phyloP scores from a whole-genome alignment of 805 yeast genomes.

The Lipomyces starkeyi region DNA sequence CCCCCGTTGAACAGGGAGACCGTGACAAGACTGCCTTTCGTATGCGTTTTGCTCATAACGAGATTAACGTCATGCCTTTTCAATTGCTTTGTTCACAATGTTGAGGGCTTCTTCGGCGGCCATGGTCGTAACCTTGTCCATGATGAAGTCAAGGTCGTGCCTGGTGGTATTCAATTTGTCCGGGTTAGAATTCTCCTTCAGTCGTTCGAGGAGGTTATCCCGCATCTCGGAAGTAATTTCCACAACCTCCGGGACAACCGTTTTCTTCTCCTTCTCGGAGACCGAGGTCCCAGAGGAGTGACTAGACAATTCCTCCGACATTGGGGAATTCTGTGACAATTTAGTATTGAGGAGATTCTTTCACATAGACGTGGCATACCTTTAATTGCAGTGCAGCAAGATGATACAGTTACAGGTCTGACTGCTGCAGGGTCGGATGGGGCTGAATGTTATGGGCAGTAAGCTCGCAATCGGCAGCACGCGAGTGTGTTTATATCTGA shows the following conservation, averaged over 20 bases:
- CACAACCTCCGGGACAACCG: not conserved
- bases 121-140: constrained; percentile 50
- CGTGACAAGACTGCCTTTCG: too few relatives aligned
- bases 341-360: too few relatives aligned
- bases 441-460: too few relatives aligned
- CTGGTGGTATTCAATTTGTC: constrained; percentile 1
- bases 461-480: too few relatives aligned
- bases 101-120: constrained; percentile 48
- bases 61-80: constrained; percentile 53
- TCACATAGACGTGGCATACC: too few relatives aligned
- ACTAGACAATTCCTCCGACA: not conserved
- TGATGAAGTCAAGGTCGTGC: constrained; percentile 47
- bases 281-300: not conserved
- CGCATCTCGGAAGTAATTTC: not conserved
- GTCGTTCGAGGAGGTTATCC: not conserved
- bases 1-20: too few relatives aligned
- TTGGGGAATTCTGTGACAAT: too few relatives aligned
- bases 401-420: too few relatives aligned
- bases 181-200: not conserved
- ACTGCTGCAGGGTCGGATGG: too few relatives aligned
- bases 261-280: not conserved
- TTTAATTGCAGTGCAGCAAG: too few relatives aligned
- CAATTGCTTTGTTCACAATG: constrained; percentile 50
- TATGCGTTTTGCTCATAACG: too few relatives aligned
- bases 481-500: too few relatives aligned